Evolutionary conservation across 2,329 filamentous ascomycete genomes (phyloP).

Genomic region (Ascosphaera acerosa): DNA sequence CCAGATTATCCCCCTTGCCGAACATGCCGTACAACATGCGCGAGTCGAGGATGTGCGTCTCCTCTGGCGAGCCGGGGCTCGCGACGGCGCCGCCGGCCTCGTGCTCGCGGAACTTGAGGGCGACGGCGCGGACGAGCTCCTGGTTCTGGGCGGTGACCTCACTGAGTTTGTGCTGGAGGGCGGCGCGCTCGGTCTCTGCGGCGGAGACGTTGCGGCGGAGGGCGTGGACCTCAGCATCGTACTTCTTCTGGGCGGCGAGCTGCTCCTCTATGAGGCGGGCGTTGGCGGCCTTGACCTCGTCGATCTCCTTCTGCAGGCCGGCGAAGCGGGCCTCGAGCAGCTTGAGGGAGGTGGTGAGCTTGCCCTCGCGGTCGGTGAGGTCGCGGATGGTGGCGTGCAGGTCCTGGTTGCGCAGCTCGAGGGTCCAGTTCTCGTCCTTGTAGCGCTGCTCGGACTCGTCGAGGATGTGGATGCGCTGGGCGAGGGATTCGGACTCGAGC

Average conservation of each 20-base stretch:
- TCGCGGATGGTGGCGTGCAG: slow-evolving; percentile 49
- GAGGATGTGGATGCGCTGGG: slow-evolving; percentile 53
- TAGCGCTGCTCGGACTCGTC: slow-evolving; percentile 91
- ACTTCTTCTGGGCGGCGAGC: slow-evolving; percentile 46
- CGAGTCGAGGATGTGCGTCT: slow-evolving; percentile 40
- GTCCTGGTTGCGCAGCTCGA: slow-evolving; percentile 82
- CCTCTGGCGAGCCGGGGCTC: slow-evolving; percentile 32
- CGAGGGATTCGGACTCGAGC: slow-evolving; percentile 52
- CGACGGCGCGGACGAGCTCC: slow-evolving; percentile 65
- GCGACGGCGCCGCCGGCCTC: slow-evolving; percentile 39
- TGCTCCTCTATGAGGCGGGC: slow-evolving; percentile 64
- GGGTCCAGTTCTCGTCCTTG: slow-evolving; percentile 96
- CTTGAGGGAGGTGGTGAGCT: slow-evolving; percentile 47
- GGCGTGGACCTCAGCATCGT: slow-evolving; percentile 68
- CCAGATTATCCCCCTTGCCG: slow-evolving; percentile 31
- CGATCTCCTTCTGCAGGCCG: slow-evolving; percentile 56
- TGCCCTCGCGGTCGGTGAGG: slow-evolving; percentile 56
- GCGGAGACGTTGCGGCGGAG: slow-evolving; percentile 56
- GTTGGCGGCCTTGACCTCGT: slow-evolving; percentile 62
- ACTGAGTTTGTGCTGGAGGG: slow-evolving; percentile 62
- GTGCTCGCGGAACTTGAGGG: slow-evolving; percentile 41
- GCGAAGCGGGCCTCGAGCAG: slow-evolving; percentile 49
- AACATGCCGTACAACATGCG: slow-evolving; percentile 17
- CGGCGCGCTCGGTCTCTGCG: slow-evolving; percentile 52
- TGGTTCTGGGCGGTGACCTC: slow-evolving; percentile 75